phyloP scores from a whole-genome alignment of 352 stramenopile genomes.

The Chrysophaeum taylorii region DNA sequence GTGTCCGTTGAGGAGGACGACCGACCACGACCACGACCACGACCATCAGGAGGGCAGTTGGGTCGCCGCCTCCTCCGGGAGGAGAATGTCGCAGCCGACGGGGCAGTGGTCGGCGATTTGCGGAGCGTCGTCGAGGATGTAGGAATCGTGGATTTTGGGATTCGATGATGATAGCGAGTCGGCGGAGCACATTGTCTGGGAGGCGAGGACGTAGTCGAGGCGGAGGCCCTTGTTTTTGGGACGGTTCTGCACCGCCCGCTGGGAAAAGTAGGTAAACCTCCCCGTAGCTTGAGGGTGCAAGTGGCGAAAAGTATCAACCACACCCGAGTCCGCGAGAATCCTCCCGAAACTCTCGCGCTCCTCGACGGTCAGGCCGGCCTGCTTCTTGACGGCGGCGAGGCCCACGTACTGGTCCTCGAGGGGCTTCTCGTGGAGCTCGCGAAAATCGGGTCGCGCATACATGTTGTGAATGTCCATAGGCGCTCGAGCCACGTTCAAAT shows the following conservation, averaged over 20 bases:
- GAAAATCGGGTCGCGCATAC: slow-evolving; percentile 1
- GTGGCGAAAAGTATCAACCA: slow-evolving; percentile 5
- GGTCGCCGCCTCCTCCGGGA: no score
- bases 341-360: not conserved
- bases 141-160: not conserved
- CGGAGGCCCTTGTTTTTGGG: not conserved
- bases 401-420: slow-evolving; percentile 6
- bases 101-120: not conserved
- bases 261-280: slow-evolving; percentile 7
- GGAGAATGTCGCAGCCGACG: not conserved
- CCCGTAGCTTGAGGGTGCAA: not conserved
- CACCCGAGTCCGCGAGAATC: not conserved
- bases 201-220: slow-evolving; percentile 11
- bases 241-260: slow-evolving; percentile 2
- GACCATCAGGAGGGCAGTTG: no score
- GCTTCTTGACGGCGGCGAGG: not conserved
- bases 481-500: not conserved
- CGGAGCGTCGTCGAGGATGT: not conserved
- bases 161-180: not conserved
- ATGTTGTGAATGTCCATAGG: slow-evolving; percentile 6
- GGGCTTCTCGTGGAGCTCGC: not conserved
- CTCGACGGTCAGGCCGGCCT: slow-evolving; percentile 6
- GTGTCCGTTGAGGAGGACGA: not conserved
- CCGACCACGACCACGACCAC: not conserved
- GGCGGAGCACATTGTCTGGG: no score